Conservation (phyloP, 352 stramenopile genomes). For the Stramenopiles sp. region DNA sequence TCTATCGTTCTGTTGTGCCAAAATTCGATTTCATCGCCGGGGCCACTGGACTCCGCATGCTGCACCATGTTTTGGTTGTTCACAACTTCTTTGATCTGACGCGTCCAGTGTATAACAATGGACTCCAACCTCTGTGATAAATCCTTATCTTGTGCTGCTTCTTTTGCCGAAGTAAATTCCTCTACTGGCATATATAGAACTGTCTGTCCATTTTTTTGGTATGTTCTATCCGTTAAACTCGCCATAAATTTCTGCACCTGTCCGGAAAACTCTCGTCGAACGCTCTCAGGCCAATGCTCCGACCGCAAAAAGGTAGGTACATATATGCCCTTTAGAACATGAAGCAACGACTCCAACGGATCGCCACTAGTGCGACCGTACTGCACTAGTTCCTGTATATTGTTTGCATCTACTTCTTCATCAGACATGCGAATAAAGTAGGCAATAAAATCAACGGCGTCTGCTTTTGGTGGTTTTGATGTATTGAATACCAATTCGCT, state of each 20-base stretch:
- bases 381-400: background rate
- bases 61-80: slow-evolving; percentile 49
- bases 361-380: background rate
- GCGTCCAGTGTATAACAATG: slow-evolving; percentile 95
- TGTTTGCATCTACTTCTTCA: background rate
- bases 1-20: slow-evolving; percentile 78
- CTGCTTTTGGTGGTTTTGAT: background rate
- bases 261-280: background rate
- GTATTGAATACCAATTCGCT: background rate
- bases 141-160: slow-evolving; percentile 49
- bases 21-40: slow-evolving; percentile 83
- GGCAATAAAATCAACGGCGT: background rate
- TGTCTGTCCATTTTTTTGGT: background rate
- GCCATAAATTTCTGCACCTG: background rate
- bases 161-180: background rate
- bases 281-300: background rate
- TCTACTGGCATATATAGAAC: background rate
- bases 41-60: slow-evolving; percentile 55
- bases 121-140: slow-evolving; percentile 88
- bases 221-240: background rate
- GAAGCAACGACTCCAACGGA: background rate
- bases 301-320: background rate
- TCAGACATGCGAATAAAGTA: background rate
- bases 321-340: background rate
- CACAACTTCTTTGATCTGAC: slow-evolving; percentile 94